Evolutionary conservation across 2,329 filamentous ascomycete species (phyloP).

Genomic region (Chaetothyriales sp.): DNA sequence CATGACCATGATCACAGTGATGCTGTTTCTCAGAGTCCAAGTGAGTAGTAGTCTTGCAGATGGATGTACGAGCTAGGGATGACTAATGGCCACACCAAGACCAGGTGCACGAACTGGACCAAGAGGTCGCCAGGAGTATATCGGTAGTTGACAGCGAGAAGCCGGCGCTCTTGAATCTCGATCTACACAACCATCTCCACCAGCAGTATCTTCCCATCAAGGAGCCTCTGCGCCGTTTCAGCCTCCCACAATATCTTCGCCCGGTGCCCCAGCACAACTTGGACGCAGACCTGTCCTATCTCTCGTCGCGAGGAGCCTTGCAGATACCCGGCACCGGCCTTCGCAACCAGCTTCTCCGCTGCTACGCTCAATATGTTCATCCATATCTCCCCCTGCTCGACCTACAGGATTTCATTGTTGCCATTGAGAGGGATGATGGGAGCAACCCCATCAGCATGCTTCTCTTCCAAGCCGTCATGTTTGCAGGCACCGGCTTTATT

Average conservation of each 20-base stretch:
- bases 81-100: not conserved
- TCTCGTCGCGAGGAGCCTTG: slow-evolving; percentile 71
- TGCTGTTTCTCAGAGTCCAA: not conserved
- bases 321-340: slow-evolving; percentile 54
- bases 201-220: not conserved
- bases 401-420: slow-evolving; percentile 42
- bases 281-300: slow-evolving; percentile 66
- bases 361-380: slow-evolving; percentile 79
- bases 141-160: not conserved
- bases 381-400: slow-evolving; percentile 85
- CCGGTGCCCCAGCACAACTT: slow-evolving; percentile 63
- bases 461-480: slow-evolving; percentile 89
- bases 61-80: not conserved
- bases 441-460: slow-evolving; percentile 62
- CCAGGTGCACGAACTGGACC: slow-evolving; percentile 26
- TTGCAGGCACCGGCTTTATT: slow-evolving; percentile 75
- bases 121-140: slow-evolving; percentile 18
- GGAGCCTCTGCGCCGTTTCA: not conserved
- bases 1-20: not conserved
- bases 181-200: not conserved
- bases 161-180: not conserved
- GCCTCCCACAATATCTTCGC: slow-evolving; percentile 56
- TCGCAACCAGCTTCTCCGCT: slow-evolving; percentile 65
- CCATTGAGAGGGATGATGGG: slow-evolving; percentile 52
- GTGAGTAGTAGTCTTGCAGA: not conserved